Evolutionary conservation across 1,284 basidiomycete genomes (phyloP), one percentile per base, ranked within the genome.

Genomic region (Phellopilus nigrolimitatus): DNA sequence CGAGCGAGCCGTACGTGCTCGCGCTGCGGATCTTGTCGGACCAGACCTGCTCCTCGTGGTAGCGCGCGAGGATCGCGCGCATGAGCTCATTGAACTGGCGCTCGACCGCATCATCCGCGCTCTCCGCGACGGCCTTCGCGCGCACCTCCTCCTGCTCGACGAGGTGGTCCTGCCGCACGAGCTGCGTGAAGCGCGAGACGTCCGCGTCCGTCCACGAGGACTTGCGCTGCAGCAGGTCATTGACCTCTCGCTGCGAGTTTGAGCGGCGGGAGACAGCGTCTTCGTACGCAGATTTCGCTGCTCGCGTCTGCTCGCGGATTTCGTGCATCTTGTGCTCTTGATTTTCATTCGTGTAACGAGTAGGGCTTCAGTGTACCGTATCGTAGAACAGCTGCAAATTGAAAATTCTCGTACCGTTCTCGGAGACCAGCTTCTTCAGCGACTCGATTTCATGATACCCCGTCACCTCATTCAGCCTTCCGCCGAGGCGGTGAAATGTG

Each of bases 41-140:
- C 94, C 94, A 97, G 4, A 95, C 83, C 66, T 97, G 94, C 65
- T 97, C 94, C 68, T 97, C 94, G 69, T 97, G 94, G 66, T 97
- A 97, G 25, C 93, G 75, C 46, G 79, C 82, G 51, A 97, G 76
- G 61, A 97, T 97, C 3, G 80, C 73, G 53, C 84, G 83, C 84
- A 94, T 90, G 54, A 97, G 75, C 61, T 82, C 83, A 59, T 78
- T 85, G 66, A 97, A 95, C 59, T 88, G 88, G 43, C 77, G 76
- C 60, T 97, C 94, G 17, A 92, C 89, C 1, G 77, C 78, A 39
- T 80, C 74, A 61, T 97, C 94, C 1, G 81, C 75, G 36, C 77
- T 72, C 27, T 79, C 75, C 3, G 89, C 81, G 19, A 71, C 72
- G 6, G 66, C 66, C 61, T 92, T 91, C 1, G 88, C 80, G 6